A percentile compares a stretch with the other conserved stretches of the same genome.
These are phyloP conservation scores for Cronartium ribicola DNA, from an alignment of 1,284 basidiomycete species.

Conservation along the genomic window DNA sequence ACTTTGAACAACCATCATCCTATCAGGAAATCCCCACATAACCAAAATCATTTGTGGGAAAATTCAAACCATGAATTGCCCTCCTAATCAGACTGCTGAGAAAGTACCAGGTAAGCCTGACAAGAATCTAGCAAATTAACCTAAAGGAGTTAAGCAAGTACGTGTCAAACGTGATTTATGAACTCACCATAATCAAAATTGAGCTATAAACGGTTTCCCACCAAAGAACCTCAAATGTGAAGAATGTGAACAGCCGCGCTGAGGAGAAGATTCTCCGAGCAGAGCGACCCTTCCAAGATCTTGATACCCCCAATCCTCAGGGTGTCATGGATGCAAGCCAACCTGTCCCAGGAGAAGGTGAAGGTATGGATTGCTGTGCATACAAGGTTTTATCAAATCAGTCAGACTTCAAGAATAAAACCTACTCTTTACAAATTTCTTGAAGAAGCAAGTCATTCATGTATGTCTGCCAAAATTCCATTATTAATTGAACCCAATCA, in stretches of 20 bases:
- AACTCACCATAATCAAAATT: background rate
- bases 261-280: background rate
- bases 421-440: background rate
- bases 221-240: conserved; percentile 6
- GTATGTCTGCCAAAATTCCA: background rate
- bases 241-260: background rate
- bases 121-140: background rate
- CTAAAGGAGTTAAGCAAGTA: conserved; percentile 13
- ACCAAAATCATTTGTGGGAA: conserved; percentile 3
- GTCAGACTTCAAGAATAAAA: conserved; percentile 13
- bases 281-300: background rate
- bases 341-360: background rate
- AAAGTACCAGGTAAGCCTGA: background rate
- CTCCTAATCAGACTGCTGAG: background rate
- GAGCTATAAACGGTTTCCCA: background rate
- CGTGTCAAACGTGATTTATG: background rate
- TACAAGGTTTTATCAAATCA: conserved; percentile 14
- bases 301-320: background rate
- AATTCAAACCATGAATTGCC: background rate
- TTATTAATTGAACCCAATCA: background rate
- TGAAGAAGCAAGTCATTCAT: background rate
- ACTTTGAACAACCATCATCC: background rate
- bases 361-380: conserved; percentile 11
- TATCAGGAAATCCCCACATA: conserved; percentile 5
- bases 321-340: conserved; percentile 3